Evolutionary conservation across 106 monocot species (phyloP), one percentile per base, ranked within the genome.

Genomic region (Dendrobium nobile): DNA sequence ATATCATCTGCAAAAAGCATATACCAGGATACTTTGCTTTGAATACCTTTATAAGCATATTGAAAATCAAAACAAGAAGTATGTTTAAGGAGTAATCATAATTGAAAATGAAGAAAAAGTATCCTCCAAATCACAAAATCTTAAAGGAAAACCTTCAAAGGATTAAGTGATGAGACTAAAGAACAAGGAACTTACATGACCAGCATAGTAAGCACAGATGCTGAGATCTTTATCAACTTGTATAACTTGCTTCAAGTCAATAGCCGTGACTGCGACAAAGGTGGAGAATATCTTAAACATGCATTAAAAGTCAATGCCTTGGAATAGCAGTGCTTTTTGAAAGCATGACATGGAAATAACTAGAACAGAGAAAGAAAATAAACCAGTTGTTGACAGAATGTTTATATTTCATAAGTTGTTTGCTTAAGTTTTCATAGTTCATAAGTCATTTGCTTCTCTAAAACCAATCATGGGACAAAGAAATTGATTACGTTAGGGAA

Each of bases 141-240:
- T 70, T 44, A 44, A 44, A 42, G 4, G 42, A 19, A 74, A 43
- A 73, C 33, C 2, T 4, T 5, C 41, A 15, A 74, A 20, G 15
- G 4, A 74, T 28, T 15, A 72, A 33, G 9, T 0, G 10, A 72
- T 9, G 31, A 37, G 37, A 37, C 37, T 72, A 17, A 20, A 72
- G 37, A 72, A 40, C 7, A 40, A 72, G 28, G 31, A 33, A 13
- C 43, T 67, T 90, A 95, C 98, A 91, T 98, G 98, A 4, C 98
- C 98, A 41, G 98, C 98, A 87, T 95, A 98, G 72, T 98, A 98
- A 11, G 98, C 98, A 87, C 94, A 88, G 41, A 98, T 92, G 68
- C 89, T 85, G 78, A 98, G 88, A 77, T 92, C 92, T 83, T 91
- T 88, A 79, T 89, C 89, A 58, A 98, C 98, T 82, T 97, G 90